A percentile compares a stretch with the other conserved stretches of the same genome.
phyloP scores from a whole-genome alignment of 805 yeast species.

The Debaryomyces tyrocola region DNA sequence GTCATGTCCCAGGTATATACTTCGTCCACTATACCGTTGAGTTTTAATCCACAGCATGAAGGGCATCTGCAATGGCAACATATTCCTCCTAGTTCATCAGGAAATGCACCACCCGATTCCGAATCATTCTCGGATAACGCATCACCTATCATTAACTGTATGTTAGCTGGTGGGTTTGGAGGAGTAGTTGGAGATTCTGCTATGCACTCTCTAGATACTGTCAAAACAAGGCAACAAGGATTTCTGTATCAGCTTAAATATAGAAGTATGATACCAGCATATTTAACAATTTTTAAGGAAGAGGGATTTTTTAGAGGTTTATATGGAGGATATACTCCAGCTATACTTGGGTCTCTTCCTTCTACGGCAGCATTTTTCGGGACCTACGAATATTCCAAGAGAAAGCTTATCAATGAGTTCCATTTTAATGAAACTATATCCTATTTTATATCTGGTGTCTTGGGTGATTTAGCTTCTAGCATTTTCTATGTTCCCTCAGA shows the following conservation, averaged over 20 bases:
- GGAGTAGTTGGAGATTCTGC: conserved; percentile 89
- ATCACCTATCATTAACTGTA: conserved; percentile 56
- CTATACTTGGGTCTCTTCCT: conserved; percentile 89
- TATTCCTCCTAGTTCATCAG: neutral
- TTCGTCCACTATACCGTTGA: conserved; percentile 37
- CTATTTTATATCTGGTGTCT: conserved; percentile 80
- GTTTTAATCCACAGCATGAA: conserved; percentile 28
- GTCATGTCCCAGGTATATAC: conserved; percentile 25
- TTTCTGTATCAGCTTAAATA: conserved; percentile 70
- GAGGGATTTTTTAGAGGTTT: conserved; percentile 86
- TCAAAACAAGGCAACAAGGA: conserved; percentile 97
- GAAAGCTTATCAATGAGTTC: conserved; percentile 62
- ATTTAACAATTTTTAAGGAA: conserved; percentile 67
- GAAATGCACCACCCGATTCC: conserved; percentile 1
- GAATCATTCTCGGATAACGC: conserved; percentile 5
- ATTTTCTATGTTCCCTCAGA: conserved; percentile 93
- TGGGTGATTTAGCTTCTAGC: conserved; percentile 92
- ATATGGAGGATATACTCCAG: conserved; percentile 91
- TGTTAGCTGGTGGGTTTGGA: conserved; percentile 92
- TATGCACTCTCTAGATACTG: conserved; percentile 96
- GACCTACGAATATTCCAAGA: conserved; percentile 80
- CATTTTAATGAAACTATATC: conserved; percentile 74
- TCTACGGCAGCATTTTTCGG: conserved; percentile 93
- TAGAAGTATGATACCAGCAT: conserved; percentile 73
- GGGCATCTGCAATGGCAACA: conserved; percentile 5